A percentile compares a stretch with the other conserved stretches of the same genome.
These are phyloP conservation scores for Hippophae tibetana DNA, from an alignment of 306 rosid genomes.

Conservation along the genomic window DNA sequence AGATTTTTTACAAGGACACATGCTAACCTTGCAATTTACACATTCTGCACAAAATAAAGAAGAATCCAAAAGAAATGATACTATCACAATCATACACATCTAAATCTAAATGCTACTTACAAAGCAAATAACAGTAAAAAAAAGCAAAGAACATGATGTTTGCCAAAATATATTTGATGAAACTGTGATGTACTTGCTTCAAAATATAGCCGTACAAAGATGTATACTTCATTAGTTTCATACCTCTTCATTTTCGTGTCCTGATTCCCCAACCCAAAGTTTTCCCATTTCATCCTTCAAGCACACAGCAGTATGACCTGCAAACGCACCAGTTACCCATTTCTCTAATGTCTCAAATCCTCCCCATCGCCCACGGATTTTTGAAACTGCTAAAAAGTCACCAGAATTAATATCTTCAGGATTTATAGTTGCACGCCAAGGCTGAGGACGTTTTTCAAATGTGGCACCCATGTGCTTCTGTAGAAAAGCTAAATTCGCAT, in stretches of 20 bases:
- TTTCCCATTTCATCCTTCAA: constrained; percentile 91
- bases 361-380: constrained; percentile 99
- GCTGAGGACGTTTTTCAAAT: constrained; percentile 68
- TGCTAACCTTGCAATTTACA: too few species aligned
- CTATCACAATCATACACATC: too few species aligned
- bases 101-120: too few species aligned
- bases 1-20: too few species aligned
- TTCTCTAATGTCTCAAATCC: constrained; percentile 96
- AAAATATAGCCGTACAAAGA: neutral
- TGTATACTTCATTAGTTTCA: constrained; percentile 12
- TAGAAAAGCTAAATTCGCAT: constrained; percentile 63
- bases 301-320: constrained; percentile 98
- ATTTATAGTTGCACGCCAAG: constrained; percentile 57
- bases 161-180: neutral
- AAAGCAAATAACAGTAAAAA: too few species aligned
- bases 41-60: too few species aligned
- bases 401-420: constrained; percentile 89
- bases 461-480: constrained; percentile 91
- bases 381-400: constrained; percentile 85
- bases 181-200: neutral
- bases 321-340: constrained; percentile 98
- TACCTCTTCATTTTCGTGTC: constrained; percentile 97
- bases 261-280: constrained; percentile 99
- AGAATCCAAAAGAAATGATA: too few species aligned
- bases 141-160: too few species aligned